phyloP scores from a whole-genome alignment of 2,329 filamentous ascomycete species.

The Eurotiales sp. region DNA sequence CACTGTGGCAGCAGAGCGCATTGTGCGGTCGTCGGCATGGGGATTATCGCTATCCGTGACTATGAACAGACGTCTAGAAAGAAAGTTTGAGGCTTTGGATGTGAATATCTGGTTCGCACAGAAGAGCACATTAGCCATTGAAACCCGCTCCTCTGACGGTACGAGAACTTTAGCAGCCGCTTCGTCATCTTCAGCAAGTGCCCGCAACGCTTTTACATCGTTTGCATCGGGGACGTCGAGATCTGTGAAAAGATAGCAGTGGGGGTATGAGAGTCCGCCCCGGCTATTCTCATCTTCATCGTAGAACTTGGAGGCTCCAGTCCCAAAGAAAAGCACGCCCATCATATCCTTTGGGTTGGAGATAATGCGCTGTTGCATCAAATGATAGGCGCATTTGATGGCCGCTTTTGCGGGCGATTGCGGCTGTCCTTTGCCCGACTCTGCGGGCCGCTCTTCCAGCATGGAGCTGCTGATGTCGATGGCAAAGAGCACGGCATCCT shows the following conservation, averaged over 20 bases:
- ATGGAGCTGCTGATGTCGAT: slow-evolving; percentile 90
- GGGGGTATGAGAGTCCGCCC: slow-evolving; percentile 67
- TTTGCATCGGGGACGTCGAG: slow-evolving; percentile 81
- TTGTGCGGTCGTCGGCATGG: slow-evolving; percentile 66
- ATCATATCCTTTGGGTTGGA: slow-evolving; percentile 97
- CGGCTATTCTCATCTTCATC: slow-evolving; percentile 58
- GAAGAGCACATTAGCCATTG: slow-evolving; percentile 87
- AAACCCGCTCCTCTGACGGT: slow-evolving; percentile 65
- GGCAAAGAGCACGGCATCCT: slow-evolving; percentile 96
- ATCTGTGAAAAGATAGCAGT: slow-evolving; percentile 88
- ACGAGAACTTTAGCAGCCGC: slow-evolving; percentile 65
- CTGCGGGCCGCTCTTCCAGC: slow-evolving; percentile 63
- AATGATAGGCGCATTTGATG: slow-evolving; percentile 85
- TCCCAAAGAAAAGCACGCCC: slow-evolving; percentile 88
- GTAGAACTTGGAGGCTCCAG: slow-evolving; percentile 75
- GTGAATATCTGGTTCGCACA: slow-evolving; percentile 97
- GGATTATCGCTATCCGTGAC: slow-evolving; percentile 93
- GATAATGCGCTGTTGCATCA: slow-evolving; percentile 99
- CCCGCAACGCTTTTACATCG: slow-evolving; percentile 76
- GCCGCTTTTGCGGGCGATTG: slow-evolving; percentile 79
- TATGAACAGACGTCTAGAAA: slow-evolving; percentile 87
- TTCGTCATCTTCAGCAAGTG: slow-evolving; percentile 73
- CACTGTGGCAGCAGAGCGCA: slow-evolving; percentile 73
- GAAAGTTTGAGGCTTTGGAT: slow-evolving; percentile 89
- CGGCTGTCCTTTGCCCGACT: slow-evolving; percentile 67